These are phyloP conservation scores for Lachancea quebecensis DNA, from an alignment of 805 yeast genomes.

Conservation along the genomic window DNA sequence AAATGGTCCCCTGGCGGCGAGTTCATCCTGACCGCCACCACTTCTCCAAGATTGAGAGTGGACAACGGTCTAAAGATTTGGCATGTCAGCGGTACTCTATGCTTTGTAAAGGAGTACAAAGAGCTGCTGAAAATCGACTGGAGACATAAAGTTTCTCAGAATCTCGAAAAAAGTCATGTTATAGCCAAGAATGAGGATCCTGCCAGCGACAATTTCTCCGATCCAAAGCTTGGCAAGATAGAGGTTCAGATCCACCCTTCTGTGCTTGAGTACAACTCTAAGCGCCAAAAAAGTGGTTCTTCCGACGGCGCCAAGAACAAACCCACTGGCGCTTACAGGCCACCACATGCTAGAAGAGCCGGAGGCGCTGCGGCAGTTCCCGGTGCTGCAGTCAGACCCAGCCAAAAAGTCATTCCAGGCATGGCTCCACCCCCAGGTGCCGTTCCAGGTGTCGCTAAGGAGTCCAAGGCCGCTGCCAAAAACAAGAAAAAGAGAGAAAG, in stretches of 20 bases:
- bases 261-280: slow-evolving; percentile 48
- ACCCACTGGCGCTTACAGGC: slow-evolving; percentile 88
- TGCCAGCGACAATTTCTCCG: slow-evolving; percentile 33
- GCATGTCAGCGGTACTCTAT: slow-evolving; percentile 81
- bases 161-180: slow-evolving; percentile 30
- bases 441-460: slow-evolving; percentile 47
- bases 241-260: slow-evolving; percentile 67
- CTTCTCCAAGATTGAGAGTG: slow-evolving; percentile 92
- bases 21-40: slow-evolving; percentile 88
- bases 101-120: slow-evolving; percentile 68
- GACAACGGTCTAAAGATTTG: slow-evolving; percentile 92
- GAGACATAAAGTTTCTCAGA: slow-evolving; percentile 48
- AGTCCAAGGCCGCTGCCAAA: slow-evolving; percentile 60
- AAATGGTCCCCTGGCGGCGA: slow-evolving; percentile 98
- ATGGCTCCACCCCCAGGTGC: slow-evolving; percentile 17
- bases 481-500: slow-evolving; percentile 68
- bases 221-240: slow-evolving; percentile 43
- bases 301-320: slow-evolving; percentile 35
- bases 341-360: slow-evolving; percentile 81
- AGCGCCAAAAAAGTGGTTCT: slow-evolving; percentile 31
- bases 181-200: slow-evolving; percentile 21
- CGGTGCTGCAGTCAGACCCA: slow-evolving; percentile 25
- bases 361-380: slow-evolving; percentile 28
- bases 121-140: slow-evolving; percentile 80
- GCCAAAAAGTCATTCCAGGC: slow-evolving; percentile 32